These are phyloP conservation scores for Yarrowia deformans DNA, from an alignment of 805 yeast genomes.

Conservation along the genomic window DNA sequence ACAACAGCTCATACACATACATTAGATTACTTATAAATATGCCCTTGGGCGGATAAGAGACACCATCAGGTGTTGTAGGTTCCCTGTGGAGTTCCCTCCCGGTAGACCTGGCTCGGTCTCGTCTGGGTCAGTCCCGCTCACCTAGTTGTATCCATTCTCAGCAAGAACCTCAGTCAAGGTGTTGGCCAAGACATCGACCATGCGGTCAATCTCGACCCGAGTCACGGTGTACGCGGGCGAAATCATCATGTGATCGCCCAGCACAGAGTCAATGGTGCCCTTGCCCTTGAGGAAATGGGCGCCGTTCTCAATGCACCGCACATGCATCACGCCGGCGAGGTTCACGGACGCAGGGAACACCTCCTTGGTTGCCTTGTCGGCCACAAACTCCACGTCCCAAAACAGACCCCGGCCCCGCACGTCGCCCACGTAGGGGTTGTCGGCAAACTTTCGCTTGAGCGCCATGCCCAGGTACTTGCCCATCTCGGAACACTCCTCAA, in stretches of 20 bases:
- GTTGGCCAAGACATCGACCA: conserved; percentile 25
- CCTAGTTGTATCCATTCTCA: conserved; percentile 17
- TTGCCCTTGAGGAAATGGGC: conserved; percentile 40
- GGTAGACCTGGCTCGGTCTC: too few relatives aligned
- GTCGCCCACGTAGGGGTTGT: conserved; percentile 58
- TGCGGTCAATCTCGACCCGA: conserved; percentile 40
- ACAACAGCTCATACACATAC: too few relatives aligned
- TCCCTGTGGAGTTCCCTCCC: too few relatives aligned
- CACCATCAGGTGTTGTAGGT: too few relatives aligned
- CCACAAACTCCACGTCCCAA: conserved; percentile 65
- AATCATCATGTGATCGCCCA: conserved; percentile 34
- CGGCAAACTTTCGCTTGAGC: conserved; percentile 52
- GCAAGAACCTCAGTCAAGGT: conserved; percentile 13
- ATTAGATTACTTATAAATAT: too few relatives aligned
- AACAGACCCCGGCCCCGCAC: conserved; percentile 70
- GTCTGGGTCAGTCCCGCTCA: not conserved
- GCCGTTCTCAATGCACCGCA: conserved; percentile 38
- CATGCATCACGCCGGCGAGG: conserved; percentile 33
- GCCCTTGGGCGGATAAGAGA: too few relatives aligned
- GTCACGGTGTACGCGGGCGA: conserved; percentile 40
- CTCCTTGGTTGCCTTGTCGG: conserved; percentile 61
- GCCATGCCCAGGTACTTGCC: conserved; percentile 56
- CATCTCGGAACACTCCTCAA: conserved; percentile 55
- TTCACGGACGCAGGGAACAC: conserved; percentile 45
- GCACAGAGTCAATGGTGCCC: conserved; percentile 39